Base-by-base conservation (phyloP, 164 flowering plant species). In the Taxillus chinensis region DNA sequence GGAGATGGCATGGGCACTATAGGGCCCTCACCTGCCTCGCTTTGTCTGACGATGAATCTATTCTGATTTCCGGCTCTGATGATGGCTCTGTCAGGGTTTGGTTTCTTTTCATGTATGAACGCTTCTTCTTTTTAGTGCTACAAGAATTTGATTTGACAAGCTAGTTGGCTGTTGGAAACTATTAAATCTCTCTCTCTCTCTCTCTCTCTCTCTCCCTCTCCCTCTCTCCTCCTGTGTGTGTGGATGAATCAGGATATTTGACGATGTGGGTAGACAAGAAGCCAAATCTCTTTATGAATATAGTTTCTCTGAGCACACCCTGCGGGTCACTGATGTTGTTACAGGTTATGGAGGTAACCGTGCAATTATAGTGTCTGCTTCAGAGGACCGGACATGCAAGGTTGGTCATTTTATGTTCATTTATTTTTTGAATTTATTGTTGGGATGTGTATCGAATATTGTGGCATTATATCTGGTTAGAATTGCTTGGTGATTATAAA, bases 301-400 rank as follows among this genome's bases (percentile, higher is more conserved):
- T 71, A 81, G 79, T 70, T 85, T 90, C 69, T 58, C 73, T 14
- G 89, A 80, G 70, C 97, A 93, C 61, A 74, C 78, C 57, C 60
- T 84, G 64, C 69, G 67, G 27, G 84, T 92, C 13, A 92, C 96
- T 56, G 86, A 82, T 70, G 54, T 90, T 62, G 84, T 73, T 15
- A 64, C 66, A 3, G 96, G 97, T 39, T 78, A 78, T 78, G 97
- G 96, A 55, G 89, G 97, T 51, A 65, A 73, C 67, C 84, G 81
- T 82, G 92, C 92, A 41, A 78, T 85, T 46, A 80, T 93, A 10
- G 77, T 93, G 27, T 88, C 97, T 53, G 82, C 97, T 67, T 93
- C 96, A 16, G 85, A 85, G 80, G 98, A 93, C 69, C 80, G 83
- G 14, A 90, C 98, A 2, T 93, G 97, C 74, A 93, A 92, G 97